These are phyloP conservation scores for Irineochytrium annulatum DNA, from an alignment of 192 early-diverging fungal species.

Conservation along the genomic window DNA sequence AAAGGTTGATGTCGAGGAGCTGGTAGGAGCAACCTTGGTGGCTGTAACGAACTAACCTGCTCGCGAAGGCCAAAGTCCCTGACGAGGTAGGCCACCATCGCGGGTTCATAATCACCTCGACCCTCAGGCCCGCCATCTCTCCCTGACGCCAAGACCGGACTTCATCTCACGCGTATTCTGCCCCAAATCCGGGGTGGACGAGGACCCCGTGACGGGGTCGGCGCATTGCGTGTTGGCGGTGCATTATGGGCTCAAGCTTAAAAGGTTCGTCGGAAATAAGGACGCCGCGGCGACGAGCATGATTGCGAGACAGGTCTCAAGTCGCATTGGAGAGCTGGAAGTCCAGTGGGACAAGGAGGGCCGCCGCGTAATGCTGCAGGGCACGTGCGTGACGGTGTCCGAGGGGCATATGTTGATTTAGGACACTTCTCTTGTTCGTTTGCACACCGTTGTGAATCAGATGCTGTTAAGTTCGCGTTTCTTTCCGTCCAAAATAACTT, in stretches of 20 bases:
- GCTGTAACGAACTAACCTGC: too few relatives aligned
- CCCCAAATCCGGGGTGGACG: constrained; percentile 31
- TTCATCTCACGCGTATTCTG: constrained; percentile 31
- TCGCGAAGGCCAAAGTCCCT: too few relatives aligned
- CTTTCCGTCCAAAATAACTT: too few relatives aligned
- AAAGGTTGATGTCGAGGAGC: background rate
- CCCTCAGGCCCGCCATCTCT: background rate
- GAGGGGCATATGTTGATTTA: background rate
- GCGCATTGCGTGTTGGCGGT: constrained; percentile 10
- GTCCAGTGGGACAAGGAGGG: background rate
- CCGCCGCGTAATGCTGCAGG: background rate
- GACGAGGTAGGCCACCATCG: too few relatives aligned
- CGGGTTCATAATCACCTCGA: background rate
- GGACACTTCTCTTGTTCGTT: too few relatives aligned
- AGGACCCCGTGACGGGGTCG: constrained; percentile 34
- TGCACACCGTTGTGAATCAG: too few relatives aligned
- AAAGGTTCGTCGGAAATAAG: background rate
- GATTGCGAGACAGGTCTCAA: background rate
- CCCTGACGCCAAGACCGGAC: constrained; percentile 1
- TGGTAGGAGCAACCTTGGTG: too few relatives aligned
- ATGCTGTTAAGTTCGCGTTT: too few relatives aligned
- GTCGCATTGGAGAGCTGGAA: background rate
- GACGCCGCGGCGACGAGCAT: background rate
- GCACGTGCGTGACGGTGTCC: background rate
- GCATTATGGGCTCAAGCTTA: background rate